Percentiles rank a stretch among this genome's conserved stretches.
Evolutionary conservation across 768 basidiomycete genomes (phyloP).

Genomic region (Sarcomyxa edulis): DNA sequence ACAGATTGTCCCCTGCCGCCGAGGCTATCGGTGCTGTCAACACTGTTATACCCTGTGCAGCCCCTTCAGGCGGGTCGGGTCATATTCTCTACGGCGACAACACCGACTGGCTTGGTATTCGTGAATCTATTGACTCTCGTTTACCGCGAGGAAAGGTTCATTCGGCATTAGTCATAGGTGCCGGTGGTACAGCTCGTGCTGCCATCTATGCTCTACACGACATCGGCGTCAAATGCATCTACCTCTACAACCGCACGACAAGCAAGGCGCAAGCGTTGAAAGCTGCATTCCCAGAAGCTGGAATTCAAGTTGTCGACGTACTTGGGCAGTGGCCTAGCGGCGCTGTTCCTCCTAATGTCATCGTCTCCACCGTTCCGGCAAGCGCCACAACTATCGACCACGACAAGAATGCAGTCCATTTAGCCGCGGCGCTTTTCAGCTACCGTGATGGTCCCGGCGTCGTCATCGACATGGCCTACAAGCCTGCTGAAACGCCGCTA

Average conservation of each 20-base stretch:
- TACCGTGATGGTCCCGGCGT: conserved; percentile 42
- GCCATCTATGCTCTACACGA: conserved; percentile 84
- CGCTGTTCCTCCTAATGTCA: conserved; percentile 53
- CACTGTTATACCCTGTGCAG: conserved; percentile 64
- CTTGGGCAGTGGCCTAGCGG: conserved; percentile 40
- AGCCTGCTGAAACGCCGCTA: conserved; percentile 81
- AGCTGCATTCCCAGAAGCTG: conserved; percentile 57
- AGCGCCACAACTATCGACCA: conserved; percentile 41
- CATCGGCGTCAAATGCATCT: conserved; percentile 65
- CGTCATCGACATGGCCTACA: conserved; percentile 93
- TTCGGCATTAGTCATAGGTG: conserved; percentile 84
- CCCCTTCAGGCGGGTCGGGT: conserved; percentile 30
- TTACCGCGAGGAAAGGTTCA: conserved; percentile 31
- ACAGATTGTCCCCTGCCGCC: conserved; percentile 76
- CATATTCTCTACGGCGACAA: conserved; percentile 82
- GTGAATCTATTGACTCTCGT: conserved; percentile 41
- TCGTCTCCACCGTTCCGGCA: conserved; percentile 88
- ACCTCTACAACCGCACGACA: conserved; percentile 83
- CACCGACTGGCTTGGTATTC: conserved; percentile 93
- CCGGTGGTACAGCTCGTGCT: conserved; percentile 91
- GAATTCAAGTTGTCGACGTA: conserved; percentile 52
- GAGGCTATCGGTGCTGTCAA: conserved; percentile 91
- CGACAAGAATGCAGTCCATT: conserved; percentile 30
- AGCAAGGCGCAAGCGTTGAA: conserved; percentile 69
- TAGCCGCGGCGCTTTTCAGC: conserved; percentile 55